Conservation (phyloP, 192 early-diverging fungal species). For the Backusella luteola region DNA sequence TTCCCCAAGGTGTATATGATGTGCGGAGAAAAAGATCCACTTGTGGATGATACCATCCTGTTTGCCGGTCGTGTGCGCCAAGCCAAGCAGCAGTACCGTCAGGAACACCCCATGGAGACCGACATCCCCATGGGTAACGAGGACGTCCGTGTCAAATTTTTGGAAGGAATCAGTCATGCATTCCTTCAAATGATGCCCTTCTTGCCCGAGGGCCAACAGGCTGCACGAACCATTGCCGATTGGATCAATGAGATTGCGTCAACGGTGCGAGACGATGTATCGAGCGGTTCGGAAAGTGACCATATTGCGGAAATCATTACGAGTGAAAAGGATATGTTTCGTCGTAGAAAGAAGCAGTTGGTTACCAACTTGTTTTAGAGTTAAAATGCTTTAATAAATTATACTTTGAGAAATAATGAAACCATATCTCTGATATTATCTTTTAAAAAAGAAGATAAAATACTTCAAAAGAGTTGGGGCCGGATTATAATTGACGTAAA, state of each 20-base stretch:
- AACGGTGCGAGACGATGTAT: background rate
- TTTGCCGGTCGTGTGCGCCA: slow-evolving; percentile 86
- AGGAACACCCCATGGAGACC: slow-evolving; percentile 28
- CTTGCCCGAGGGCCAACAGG: slow-evolving; percentile 66
- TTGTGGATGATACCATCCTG: slow-evolving; percentile 95
- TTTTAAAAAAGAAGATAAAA: too few relatives aligned
- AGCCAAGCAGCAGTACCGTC: slow-evolving; percentile 70
- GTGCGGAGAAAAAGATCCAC: slow-evolving; percentile 94
- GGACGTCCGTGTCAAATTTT: slow-evolving; percentile 66
- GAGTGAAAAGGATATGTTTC: slow-evolving; percentile 38
- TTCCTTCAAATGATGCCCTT: slow-evolving; percentile 70
- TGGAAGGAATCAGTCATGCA: slow-evolving; percentile 68
- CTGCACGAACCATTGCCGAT: slow-evolving; percentile 42
- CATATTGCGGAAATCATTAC: slow-evolving; percentile 35
- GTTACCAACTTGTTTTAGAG: slow-evolving; percentile 27
- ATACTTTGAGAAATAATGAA: too few relatives aligned
- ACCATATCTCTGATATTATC: too few relatives aligned
- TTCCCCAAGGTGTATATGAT: slow-evolving; percentile 92
- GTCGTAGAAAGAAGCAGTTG: slow-evolving; percentile 30
- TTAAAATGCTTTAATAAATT: background rate
- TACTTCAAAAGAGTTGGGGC: too few relatives aligned
- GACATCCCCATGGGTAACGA: slow-evolving; percentile 1
- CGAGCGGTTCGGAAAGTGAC: background rate
- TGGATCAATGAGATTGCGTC: slow-evolving; percentile 29
- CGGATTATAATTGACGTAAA: too few relatives aligned